Conservation (phyloP, 2,329 filamentous ascomycete genomes). For the Trichoderma polysporum region DNA sequence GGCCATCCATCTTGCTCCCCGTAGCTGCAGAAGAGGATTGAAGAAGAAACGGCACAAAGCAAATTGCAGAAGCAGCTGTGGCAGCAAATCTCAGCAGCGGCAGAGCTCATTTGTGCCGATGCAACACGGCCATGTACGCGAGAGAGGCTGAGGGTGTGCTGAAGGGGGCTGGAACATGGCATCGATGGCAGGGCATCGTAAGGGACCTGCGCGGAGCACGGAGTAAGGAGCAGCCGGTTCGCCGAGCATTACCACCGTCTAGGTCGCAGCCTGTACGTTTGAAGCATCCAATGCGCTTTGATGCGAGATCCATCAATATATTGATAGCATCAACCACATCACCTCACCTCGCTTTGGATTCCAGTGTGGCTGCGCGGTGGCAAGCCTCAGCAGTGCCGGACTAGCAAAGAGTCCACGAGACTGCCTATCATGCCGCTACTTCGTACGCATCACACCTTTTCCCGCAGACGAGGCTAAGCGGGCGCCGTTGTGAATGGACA, state of each 20-base stretch:
- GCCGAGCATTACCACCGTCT: not conserved
- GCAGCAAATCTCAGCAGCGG: not conserved
- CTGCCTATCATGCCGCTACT: not conserved
- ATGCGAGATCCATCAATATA: too few species aligned
- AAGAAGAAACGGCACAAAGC: not conserved
- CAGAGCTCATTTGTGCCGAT: not conserved
- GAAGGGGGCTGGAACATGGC: not conserved
- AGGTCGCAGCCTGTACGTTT: not conserved
- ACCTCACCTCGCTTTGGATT: not conserved
- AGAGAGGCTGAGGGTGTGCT: not conserved
- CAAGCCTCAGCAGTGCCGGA: conserved; percentile 2
- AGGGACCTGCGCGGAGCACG: not conserved
- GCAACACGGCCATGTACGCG: not conserved
- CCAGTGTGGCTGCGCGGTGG: conserved; percentile 21
- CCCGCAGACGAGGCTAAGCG: not conserved
- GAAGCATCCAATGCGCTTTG: too few species aligned
- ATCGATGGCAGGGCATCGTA: too few species aligned
- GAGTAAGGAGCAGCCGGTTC: conserved; percentile 1
- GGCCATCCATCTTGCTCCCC: too few species aligned
- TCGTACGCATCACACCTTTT: conserved; percentile 14
- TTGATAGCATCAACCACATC: not conserved
- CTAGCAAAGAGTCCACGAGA: conserved; percentile 3
- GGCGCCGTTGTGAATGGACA: conserved; percentile 15
- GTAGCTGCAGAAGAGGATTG: too few species aligned
- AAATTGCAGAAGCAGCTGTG: too few species aligned